These are phyloP conservation scores for Backusella tuberculispora DNA, from an alignment of 192 early-diverging fungal species.

Conservation along the genomic window DNA sequence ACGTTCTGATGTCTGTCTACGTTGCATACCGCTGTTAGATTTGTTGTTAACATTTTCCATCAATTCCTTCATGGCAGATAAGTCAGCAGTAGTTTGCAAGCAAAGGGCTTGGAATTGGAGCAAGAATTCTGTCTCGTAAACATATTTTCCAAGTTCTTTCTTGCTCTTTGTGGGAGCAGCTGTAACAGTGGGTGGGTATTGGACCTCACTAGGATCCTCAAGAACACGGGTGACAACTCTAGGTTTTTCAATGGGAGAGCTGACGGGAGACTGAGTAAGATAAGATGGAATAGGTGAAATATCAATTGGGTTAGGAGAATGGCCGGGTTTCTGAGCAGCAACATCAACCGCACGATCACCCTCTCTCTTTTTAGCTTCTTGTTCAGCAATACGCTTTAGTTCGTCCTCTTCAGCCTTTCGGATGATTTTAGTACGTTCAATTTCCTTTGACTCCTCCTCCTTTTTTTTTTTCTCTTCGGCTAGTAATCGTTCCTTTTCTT, in stretches of 20 bases:
- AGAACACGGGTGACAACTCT: slow-evolving; percentile 26
- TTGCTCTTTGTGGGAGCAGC: slow-evolving; percentile 46
- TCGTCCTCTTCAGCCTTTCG: slow-evolving; percentile 31
- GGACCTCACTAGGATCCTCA: slow-evolving; percentile 49
- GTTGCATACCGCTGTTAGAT: background rate
- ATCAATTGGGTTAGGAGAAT: slow-evolving; percentile 27
- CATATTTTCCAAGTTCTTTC: slow-evolving; percentile 60
- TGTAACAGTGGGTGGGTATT: slow-evolving; percentile 54
- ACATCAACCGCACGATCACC: background rate
- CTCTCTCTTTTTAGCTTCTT: background rate
- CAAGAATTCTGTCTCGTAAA: slow-evolving; percentile 77
- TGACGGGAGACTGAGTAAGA: slow-evolving; percentile 45
- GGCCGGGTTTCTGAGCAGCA: slow-evolving; percentile 29
- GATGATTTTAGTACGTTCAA: background rate
- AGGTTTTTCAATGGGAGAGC: slow-evolving; percentile 34
- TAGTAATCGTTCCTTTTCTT: background rate
- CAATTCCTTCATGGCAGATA: slow-evolving; percentile 53
- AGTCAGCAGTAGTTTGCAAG: slow-evolving; percentile 63
- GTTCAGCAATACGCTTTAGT: background rate
- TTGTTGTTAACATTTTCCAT: slow-evolving; percentile 36
- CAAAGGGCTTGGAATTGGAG: slow-evolving; percentile 74
- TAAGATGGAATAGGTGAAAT: slow-evolving; percentile 35
- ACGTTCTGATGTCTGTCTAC: slow-evolving; percentile 37
- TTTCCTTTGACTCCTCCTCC: background rate
- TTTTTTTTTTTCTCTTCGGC: background rate